These are phyloP conservation scores for Daldinia concentrica DNA, from an alignment of 495 filamentous ascomycete species.

Conservation along the genomic window DNA sequence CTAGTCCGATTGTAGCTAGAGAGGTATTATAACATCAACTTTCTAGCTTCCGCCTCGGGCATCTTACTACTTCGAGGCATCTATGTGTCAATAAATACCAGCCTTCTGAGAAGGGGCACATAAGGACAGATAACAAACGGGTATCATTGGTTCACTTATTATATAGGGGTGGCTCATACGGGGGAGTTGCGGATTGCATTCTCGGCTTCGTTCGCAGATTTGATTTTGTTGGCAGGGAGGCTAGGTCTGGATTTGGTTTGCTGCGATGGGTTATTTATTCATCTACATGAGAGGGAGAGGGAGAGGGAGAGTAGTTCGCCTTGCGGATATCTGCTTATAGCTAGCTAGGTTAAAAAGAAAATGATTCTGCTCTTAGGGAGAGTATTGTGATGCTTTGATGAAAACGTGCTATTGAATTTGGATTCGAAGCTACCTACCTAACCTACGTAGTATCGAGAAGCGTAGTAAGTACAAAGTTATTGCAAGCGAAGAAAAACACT, in stretches of 20 bases:
- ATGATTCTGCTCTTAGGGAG: not conserved
- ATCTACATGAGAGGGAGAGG: constrained; percentile 1
- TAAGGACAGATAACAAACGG: not conserved
- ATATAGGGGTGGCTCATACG: constrained; percentile 5
- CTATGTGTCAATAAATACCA: not conserved
- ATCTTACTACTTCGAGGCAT: not conserved
- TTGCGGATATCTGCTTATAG: not conserved
- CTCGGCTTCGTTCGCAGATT: not conserved
- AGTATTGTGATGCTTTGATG: not conserved
- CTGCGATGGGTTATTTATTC: constrained; percentile 3
- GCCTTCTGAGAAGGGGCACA: not conserved
- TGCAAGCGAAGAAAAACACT: not conserved
- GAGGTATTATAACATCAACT: not conserved
- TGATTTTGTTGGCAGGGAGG: not conserved
- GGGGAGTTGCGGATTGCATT: constrained; percentile 27
- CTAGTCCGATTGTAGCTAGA: not conserved
- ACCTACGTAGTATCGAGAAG: not conserved
- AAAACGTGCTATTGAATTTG: not conserved
- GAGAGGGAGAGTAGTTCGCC: constrained; percentile 1
- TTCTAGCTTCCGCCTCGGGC: not conserved
- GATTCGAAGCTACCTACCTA: too few relatives aligned
- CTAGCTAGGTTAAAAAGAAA: constrained; percentile 2
- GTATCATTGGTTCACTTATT: not conserved
- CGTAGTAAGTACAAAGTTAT: not conserved
- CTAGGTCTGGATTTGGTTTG: not conserved